phyloP scores from a whole-genome alignment of 73 alveolate species.

The Paramecium biaurelia region DNA sequence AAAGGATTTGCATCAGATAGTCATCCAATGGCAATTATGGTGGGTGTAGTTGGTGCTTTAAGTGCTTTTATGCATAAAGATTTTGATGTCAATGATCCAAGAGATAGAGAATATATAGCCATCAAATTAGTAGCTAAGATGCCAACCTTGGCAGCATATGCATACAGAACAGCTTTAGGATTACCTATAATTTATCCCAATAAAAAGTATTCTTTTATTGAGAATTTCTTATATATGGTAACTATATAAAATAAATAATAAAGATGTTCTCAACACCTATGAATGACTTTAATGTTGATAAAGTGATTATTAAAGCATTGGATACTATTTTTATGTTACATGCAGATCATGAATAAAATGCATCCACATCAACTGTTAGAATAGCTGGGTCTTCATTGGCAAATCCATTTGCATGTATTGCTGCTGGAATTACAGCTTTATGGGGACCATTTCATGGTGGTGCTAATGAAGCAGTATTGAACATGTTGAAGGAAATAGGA shows the following conservation, averaged over 20 bases:
- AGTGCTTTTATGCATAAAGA: slow-evolving; percentile 79
- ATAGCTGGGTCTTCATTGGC: slow-evolving; percentile 96
- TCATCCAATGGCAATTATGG: slow-evolving; percentile 91
- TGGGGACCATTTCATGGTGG: slow-evolving; percentile 99
- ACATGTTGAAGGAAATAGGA: slow-evolving; percentile 83
- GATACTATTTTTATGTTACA: slow-evolving; percentile 82
- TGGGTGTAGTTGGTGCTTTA: slow-evolving; percentile 87
- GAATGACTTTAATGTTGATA: slow-evolving; percentile 74
- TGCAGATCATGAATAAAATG: slow-evolving; percentile 96
- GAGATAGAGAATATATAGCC: slow-evolving; percentile 78
- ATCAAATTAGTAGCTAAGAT: slow-evolving; percentile 85
- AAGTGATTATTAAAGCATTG: slow-evolving; percentile 82
- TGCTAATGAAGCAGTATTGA: slow-evolving; percentile 92
- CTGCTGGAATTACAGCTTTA: slow-evolving; percentile 96
- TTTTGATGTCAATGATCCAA: slow-evolving; percentile 72
- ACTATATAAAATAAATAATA: neutral
- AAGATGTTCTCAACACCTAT: slow-evolving; percentile 86
- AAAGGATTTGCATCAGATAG: slow-evolving; percentile 84
- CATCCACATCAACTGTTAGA: slow-evolving; percentile 97
- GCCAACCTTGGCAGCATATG: slow-evolving; percentile 88
- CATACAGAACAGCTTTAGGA: slow-evolving; percentile 84
- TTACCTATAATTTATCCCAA: slow-evolving; percentile 85
- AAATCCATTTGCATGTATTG: slow-evolving; percentile 97
- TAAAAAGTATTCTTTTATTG: slow-evolving; percentile 71
- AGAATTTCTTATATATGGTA: slow-evolving; percentile 87